Base-by-base conservation (phyloP, 2,329 filamentous ascomycete genomes). In the Aspergillus proliferans region DNA sequence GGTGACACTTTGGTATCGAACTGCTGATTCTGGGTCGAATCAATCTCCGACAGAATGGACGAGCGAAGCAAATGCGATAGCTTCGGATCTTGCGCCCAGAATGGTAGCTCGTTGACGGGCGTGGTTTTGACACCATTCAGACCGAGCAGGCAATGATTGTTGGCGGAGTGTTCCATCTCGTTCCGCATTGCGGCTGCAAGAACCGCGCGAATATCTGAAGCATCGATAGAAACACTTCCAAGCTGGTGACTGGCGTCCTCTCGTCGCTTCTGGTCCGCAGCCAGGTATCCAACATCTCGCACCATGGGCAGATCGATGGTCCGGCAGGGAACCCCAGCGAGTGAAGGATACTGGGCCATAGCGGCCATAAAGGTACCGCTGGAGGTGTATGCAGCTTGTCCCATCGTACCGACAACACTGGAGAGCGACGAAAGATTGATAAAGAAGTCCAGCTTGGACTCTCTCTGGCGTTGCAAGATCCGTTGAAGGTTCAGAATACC, bases 191-290 rank as follows among this genome's bases (percentile, higher is more conserved):
- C 76, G 0, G 76, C 73, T 1, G 71, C 73, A 1, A 82, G 66
- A 0, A 83, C 69, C 0, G 78, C 78, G 1, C 81, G 64, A 0
- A 82, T 76, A 61, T 83, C 79, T 6, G 72, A 71, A 56, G 77
- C 78, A 55, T 55, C 52, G 26, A 58, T 56, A 2, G 52, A 56
- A 43, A 49, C 52, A 9, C 46, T 47, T 9, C 56, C 58, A 14
- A 61, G 58, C 46, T 63, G 60, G 34, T 61, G 61, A 4, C 57
- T 43, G 6, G 59, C 54, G 44, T 61, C 59, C 43, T 59, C 49
- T 10, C 50, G 56, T 5, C 57, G 53, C 24, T 57, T 54, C 6
- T 46, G 33, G 34, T 58, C 54, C 15, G 56, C 52, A 30, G 57
- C 57, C 3, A 61, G 51, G 36, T 60, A 60, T 1, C 59, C 59